Percentiles rank a stretch among this genome's conserved stretches.
These are phyloP conservation scores for Chaetomiaceae sp. DNA, from an alignment of 2,329 filamentous ascomycete genomes.

Conservation along the genomic window DNA sequence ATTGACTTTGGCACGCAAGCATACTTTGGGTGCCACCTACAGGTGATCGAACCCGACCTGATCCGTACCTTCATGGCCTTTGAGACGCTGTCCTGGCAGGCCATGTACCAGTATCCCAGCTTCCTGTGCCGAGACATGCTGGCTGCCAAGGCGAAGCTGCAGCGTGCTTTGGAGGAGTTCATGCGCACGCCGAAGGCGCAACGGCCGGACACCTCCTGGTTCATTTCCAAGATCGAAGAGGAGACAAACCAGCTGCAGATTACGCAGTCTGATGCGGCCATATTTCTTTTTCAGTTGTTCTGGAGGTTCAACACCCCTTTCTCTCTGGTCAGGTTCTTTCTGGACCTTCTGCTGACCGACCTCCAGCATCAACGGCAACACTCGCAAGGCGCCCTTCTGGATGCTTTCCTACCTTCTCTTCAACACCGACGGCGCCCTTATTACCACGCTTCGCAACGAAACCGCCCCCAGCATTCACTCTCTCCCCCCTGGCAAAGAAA, in stretches of 20 bases:
- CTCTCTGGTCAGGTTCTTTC: too few species aligned
- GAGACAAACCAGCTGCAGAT: neutral
- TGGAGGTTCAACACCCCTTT: too few species aligned
- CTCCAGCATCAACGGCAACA: neutral
- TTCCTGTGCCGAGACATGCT: neutral
- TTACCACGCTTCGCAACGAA: neutral
- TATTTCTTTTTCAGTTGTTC: too few species aligned
- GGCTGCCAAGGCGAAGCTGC: neutral
- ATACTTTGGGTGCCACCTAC: neutral
- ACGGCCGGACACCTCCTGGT: neutral
- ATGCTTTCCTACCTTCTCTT: neutral
- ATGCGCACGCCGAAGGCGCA: neutral
- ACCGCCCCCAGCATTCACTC: neutral
- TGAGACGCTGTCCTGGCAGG: neutral
- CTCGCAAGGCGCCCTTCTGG: neutral
- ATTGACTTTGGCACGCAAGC: neutral
- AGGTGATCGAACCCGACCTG: neutral
- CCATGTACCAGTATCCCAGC: neutral
- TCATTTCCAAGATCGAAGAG: neutral
- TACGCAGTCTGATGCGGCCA: too few species aligned
- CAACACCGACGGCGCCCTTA: neutral
- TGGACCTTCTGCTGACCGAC: too few species aligned
- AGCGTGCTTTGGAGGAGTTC: neutral
- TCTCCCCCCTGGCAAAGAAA: neutral
- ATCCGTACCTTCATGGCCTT: neutral